Evolutionary conservation across 1,139 yeast species (phyloP).

Genomic region (Hyphopichia khmerensis): DNA sequence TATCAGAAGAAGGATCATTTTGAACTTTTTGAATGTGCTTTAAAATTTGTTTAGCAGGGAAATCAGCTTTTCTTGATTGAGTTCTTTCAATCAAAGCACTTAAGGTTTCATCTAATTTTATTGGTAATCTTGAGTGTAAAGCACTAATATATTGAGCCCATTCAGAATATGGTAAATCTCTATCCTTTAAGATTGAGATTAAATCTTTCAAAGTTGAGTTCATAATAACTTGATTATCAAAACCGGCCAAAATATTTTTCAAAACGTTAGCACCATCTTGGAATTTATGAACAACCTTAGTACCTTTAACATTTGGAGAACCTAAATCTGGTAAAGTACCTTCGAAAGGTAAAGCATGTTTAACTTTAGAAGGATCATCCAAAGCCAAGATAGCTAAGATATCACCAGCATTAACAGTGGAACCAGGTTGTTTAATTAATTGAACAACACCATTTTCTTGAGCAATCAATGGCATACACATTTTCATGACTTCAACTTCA

Average conservation of each 20-base stretch:
- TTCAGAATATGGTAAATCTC: conserved; percentile 87
- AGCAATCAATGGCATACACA: conserved; percentile 92
- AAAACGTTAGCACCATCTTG: conserved; percentile 57
- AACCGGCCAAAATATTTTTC: conserved; percentile 81
- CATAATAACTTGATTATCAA: conserved; percentile 94
- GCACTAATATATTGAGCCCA: conserved; percentile 89
- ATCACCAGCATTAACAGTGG: conserved; percentile 94
- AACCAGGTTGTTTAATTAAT: conserved; percentile 96
- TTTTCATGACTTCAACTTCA: conserved; percentile 98
- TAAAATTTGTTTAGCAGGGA: conserved; percentile 85
- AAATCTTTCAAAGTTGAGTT: conserved; percentile 72
- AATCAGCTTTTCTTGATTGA: conserved; percentile 69
- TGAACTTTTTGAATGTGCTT: conserved; percentile 58
- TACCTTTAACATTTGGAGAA: conserved; percentile 76
- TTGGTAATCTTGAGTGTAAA: conserved; percentile 84
- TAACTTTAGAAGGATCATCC: conserved; percentile 96
- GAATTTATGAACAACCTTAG: conserved; percentile 79
- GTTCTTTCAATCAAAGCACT: conserved; percentile 66
- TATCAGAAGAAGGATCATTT: conserved; percentile 50
- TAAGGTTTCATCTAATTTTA: conserved; percentile 68
- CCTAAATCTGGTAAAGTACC: conserved; percentile 92
- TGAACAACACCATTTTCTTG: conserved; percentile 93
- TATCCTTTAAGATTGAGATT: conserved; percentile 70
- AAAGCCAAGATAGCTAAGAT: conserved; percentile 90
- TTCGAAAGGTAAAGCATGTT: conserved; percentile 93